Percentiles rank a stretch among this genome's conserved stretches.
Conservation (phyloP, 23 red algal species). For the Cyanidium caldarium region DNA sequence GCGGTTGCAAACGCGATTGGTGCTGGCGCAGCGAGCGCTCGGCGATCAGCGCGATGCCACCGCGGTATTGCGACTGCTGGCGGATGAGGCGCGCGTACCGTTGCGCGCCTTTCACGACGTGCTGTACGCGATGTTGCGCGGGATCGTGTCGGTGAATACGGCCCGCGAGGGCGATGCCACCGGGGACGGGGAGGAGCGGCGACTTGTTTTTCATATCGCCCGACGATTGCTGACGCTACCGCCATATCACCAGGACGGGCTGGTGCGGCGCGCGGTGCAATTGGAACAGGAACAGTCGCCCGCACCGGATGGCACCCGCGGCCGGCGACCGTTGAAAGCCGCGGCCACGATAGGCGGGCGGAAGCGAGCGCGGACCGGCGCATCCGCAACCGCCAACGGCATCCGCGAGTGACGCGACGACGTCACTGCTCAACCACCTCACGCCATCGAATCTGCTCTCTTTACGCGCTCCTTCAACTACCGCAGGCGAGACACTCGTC, state of each 20-base stretch:
- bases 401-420: too few species aligned
- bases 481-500: slow-evolving; percentile 1
- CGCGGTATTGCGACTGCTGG: background rate
- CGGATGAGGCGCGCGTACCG: background rate
- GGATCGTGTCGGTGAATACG: background rate
- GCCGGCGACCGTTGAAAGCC: too few species aligned
- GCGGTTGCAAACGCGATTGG: background rate
- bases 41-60: background rate
- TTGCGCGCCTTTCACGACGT: background rate
- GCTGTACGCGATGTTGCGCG: background rate
- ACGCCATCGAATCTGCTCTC: too few species aligned
- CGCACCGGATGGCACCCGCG: too few species aligned
- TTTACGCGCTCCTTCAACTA: too few species aligned
- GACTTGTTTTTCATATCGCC: background rate
- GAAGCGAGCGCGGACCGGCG: too few species aligned
- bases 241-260: background rate
- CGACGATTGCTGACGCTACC: background rate
- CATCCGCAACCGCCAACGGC: too few species aligned
- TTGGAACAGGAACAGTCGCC: too few species aligned
- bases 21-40: background rate
- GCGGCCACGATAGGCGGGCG: too few species aligned
- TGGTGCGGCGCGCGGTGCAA: background rate
- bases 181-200: too few species aligned
- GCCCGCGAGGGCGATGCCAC: background rate
- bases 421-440: too few species aligned